Base-by-base conservation (phyloP, 208 protist genomes). In the Acanthamoeba culbertsoni region DNA sequence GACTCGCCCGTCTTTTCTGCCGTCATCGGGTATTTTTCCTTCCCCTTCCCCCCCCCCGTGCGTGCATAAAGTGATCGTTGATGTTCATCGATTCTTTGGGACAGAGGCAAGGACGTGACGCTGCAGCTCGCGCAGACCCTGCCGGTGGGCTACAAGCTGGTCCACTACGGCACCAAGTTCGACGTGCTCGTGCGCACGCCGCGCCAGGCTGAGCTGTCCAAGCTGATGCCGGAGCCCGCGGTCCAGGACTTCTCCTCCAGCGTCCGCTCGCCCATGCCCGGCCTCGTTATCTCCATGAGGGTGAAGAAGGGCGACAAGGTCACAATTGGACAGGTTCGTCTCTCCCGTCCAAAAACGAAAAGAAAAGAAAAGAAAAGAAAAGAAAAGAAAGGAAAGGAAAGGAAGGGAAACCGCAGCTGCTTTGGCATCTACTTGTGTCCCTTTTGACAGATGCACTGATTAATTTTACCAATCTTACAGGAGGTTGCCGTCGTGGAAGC, bases 231-330 rank as follows among this genome's bases (percentile, higher is more conserved):
- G 45, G 18, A 35, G 37, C 86, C 86, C 40, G n/a, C 42, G 18
- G 43, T 57, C 35, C 37, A 94, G 14, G 96, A 98, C 77, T 57
- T 28, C 42, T 91, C 93, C n/a, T 97, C 96, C 35, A 48, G 95
- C n/a, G 45, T 98, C 0, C 28, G 96, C 4, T 95, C 97, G 23
- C 97, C 97, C 46, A 98, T 98, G 97, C 97, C 97, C 40, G 96
- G 96, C 55, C 57, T 59, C 1, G 37, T 98, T 48, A 55, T 97
- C 46, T 92, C 94, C 28, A 82, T 97, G 31, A 68, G 35, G 40
- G 96, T 97, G 23, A 93, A 96, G 63, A 43, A 57, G 16, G 97
- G 97, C 55, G 95, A 96, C 59, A 84, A 94, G 62, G 96, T 97
- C 93, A 33, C 20, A 8, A 28, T 86, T 43, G 79, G 93, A 63